phyloP scores from a whole-genome alignment of 306 rosid species.

The Cicer yamashitae region DNA sequence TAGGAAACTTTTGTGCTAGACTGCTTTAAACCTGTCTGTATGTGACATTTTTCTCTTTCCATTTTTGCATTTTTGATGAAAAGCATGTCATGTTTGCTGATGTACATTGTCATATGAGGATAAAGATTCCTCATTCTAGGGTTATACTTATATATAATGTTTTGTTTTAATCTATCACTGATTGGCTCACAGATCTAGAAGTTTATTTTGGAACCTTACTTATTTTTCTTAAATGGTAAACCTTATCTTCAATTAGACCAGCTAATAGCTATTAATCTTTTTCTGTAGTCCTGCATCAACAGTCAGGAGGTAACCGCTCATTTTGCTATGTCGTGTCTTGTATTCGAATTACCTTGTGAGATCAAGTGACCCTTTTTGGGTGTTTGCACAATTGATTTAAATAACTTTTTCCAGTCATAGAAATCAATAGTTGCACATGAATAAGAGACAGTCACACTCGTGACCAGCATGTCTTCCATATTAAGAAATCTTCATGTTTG shows the following conservation, averaged over 20 bases:
- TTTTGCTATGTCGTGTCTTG: constrained; percentile 3
- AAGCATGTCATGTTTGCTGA: neutral
- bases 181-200: neutral
- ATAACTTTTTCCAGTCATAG: constrained; percentile 7
- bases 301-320: neutral
- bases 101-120: neutral
- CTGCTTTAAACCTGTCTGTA: neutral
- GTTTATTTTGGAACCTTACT: constrained; percentile 20
- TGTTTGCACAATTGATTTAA: constrained; percentile 30
- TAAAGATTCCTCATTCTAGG: neutral
- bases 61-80: neutral
- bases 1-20: constrained; percentile 18
- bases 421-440: constrained; percentile 28
- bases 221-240: constrained; percentile 4
- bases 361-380: constrained; percentile 25
- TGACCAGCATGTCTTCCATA: neutral
- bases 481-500: constrained; percentile 1
- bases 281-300: constrained; percentile 13
- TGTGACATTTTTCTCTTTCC: neutral
- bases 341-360: constrained; percentile 9
- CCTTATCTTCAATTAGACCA: constrained; percentile 20
- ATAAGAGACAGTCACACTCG: constrained; percentile 1
- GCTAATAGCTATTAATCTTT: constrained; percentile 20
- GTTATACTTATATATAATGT: neutral
- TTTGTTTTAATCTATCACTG: neutral